phyloP scores from a whole-genome alignment of 2,329 filamentous ascomycete genomes.

The Trichoderma breve region DNA sequence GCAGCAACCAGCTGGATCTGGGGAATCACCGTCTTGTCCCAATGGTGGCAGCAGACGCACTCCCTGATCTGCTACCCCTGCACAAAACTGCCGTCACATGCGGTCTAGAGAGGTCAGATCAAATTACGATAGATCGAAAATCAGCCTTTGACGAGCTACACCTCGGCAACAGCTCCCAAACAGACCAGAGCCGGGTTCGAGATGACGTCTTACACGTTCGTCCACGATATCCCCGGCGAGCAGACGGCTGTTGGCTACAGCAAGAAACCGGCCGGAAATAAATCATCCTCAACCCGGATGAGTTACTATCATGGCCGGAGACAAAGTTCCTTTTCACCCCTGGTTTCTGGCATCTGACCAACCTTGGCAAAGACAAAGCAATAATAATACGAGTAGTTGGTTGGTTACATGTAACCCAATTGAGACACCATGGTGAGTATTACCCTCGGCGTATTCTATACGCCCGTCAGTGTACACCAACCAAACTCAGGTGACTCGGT shows the following conservation, averaged over 20 bases:
- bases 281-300: neutral
- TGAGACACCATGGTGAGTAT: neutral
- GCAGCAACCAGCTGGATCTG: neutral
- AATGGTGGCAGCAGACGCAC: neutral
- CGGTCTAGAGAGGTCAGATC: neutral
- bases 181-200: neutral
- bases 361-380: neutral
- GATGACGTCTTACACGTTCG: neutral
- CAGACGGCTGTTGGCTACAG: neutral
- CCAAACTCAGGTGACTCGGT: neutral
- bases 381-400: neutral
- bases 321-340: neutral
- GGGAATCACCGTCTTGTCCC: neutral
- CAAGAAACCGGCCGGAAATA: neutral
- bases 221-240: neutral
- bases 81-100: neutral
- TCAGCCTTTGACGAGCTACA: neutral
- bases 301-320: neutral
- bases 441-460: neutral
- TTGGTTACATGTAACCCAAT: constrained; percentile 10
- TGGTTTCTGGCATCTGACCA: neutral
- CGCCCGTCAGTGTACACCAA: neutral
- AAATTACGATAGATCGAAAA: constrained; percentile 2
- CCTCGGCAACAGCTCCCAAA: neutral
- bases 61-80: neutral